Base-by-base conservation (phyloP, 225 moss, liverwort and hornwort species). In the Physcomitrium patens region DNA sequence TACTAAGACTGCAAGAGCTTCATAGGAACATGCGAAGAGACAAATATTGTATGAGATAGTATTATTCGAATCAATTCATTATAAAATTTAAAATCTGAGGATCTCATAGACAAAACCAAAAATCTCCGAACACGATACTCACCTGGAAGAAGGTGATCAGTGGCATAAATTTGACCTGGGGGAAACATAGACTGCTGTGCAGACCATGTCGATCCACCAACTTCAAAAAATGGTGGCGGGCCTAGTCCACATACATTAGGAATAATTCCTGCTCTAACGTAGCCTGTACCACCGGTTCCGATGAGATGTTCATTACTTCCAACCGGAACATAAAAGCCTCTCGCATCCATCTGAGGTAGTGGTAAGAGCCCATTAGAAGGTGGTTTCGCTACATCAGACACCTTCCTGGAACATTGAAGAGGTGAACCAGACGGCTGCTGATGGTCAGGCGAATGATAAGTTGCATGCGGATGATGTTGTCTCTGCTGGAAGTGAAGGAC, bases 401-500 rank as follows among this genome's bases (percentile, higher is more conserved):
- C 57, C 63, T 74, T 77, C 48, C 71, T 66, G 14, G 65, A 64
- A 71, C 71, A 76, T 57, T 65, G 67, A 55, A 79, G 75, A 12
- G 84, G 70, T 60, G 80, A 80, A 74, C 60, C 69, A 37, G 77
- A 69, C 45, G 77, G 53, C 28, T 77, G 65, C 61, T 77, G 80
- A 70, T 84, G 77, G 60, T 80, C 84, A 22, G 80, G 75, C 57
- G 77, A 81, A 61, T 75, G 78, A 60, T 78, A 80, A 65, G 80
- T 77, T 20, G 77, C 76, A 74, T 73, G 65, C 80, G 73, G 83
- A 49, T 82, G 42, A 9, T 75, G 76, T 27, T 84, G 84, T 71
- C 80, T 73, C 58, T 84, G 84, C 65, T 84, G 84, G 73, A 84
- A 84, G 43, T 73, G 84, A 26, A 80, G 73, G 27, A 84, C 73